Evolutionary conservation across 116 monocot species (phyloP).

Genomic region (Iris pallida): DNA sequence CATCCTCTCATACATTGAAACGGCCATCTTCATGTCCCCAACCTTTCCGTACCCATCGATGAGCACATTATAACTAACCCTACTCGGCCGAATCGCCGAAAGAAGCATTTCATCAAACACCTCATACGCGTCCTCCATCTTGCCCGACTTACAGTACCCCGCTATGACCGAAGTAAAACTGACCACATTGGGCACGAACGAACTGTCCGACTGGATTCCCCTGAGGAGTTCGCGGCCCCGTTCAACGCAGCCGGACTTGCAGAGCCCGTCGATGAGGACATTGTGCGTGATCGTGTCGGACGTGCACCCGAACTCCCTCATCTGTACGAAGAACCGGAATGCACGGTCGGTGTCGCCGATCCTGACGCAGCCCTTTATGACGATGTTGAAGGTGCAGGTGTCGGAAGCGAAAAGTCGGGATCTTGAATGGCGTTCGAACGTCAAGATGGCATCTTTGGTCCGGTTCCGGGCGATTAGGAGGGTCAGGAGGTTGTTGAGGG

Average conservation of each 20-base stretch:
- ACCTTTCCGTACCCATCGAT: slow-evolving; percentile 81
- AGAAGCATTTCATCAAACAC: slow-evolving; percentile 58
- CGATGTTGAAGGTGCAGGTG: slow-evolving; percentile 61
- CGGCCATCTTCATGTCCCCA: slow-evolving; percentile 37
- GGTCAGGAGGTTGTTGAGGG: slow-evolving; percentile 41
- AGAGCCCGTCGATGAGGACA: slow-evolving; percentile 58
- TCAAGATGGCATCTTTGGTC: slow-evolving; percentile 28
- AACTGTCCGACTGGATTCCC: slow-evolving; percentile 20
- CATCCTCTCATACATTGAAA: slow-evolving; percentile 53
- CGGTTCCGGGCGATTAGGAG: slow-evolving; percentile 23
- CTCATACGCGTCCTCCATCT: slow-evolving; percentile 43
- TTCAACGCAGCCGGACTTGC: slow-evolving; percentile 35
- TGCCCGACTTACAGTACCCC: slow-evolving; percentile 58
- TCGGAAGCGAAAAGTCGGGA: slow-evolving; percentile 35
- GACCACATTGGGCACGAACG: slow-evolving; percentile 35
- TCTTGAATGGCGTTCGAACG: slow-evolving; percentile 30
- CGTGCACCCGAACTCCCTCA: slow-evolving; percentile 41
- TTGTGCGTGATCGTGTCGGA: slow-evolving; percentile 56
- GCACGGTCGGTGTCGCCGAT: slow-evolving; percentile 49
- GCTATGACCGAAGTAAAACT: slow-evolving; percentile 56
- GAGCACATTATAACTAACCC: slow-evolving; percentile 71
- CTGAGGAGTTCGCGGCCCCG: slow-evolving; percentile 35
- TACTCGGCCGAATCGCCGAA: slow-evolving; percentile 45
- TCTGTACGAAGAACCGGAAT: slow-evolving; percentile 36
- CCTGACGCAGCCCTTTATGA: slow-evolving; percentile 49